Evolutionary conservation across 305 asterid species (phyloP), one percentile per base, ranked within the genome.

Genomic region (Fraxinus sp.): DNA sequence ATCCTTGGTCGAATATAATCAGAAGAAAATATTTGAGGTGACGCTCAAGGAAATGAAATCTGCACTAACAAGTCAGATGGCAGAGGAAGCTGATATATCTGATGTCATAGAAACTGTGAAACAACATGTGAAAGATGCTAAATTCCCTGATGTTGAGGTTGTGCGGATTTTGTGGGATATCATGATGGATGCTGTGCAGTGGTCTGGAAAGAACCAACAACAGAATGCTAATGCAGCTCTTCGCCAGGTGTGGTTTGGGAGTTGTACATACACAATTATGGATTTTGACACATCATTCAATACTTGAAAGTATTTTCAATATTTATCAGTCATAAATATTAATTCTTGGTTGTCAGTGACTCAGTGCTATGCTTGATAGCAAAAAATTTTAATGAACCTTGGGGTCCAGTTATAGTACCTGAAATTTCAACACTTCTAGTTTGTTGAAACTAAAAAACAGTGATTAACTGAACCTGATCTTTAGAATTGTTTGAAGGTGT

Each of bases 151-250:
- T 82, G 86, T 89, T 82, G 99, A 94, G 83, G 95, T 93, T 79
- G 95, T 96, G 30, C 89, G 97, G 22, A 94, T 96, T 83, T 88
- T 96, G 55, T 96, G 99, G 99, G 99, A 96, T 89, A 94, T 94
- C 39, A 85, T 96, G 91, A 96, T 96, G 99, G 99, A 96, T 88
- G 97, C 99, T 49, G 97, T 96, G 77, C 98, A 94, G 78, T 94
- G 99, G 99, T 96, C 99, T 77, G 98, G 97, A 46, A 96, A 96
- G 89, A 96, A 96, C 85, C 99, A 96, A 84, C 99, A 96, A 85
- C 99, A 96, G 83, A 96, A 96, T 86, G 96, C 99, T 64, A 96
- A 96, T 87, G 86, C 88, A 28, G 98, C 95, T 70, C 91, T 96
- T 82, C 99, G 98, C 24, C 99, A 93, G 99, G 99, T 95, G 84